Conservation (phyloP, 2,329 filamentous ascomycete genomes). For the Paecilomyces variotii region DNA sequence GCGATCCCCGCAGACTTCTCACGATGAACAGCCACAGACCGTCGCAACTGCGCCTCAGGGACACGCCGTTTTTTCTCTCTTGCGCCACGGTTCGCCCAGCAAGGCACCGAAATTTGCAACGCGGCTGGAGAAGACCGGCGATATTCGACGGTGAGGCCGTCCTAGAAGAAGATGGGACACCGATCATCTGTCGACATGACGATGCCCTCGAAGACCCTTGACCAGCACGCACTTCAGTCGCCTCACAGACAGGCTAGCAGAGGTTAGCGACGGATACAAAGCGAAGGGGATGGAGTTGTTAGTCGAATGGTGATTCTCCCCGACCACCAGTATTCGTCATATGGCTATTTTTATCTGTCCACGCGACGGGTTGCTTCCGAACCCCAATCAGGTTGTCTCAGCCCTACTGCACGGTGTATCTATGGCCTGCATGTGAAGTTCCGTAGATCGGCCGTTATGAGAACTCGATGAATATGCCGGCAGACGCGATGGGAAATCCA, state of each 20-base stretch:
- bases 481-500: background rate
- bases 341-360: background rate
- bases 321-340: background rate
- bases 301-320: background rate
- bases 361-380: background rate
- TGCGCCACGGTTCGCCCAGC: background rate
- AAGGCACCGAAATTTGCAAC: background rate
- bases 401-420: background rate
- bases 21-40: background rate
- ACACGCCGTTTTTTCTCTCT: background rate
- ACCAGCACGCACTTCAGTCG: background rate
- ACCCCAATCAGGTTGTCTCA: background rate
- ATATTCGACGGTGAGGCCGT: background rate
- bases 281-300: background rate
- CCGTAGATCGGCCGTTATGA: background rate
- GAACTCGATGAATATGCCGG: background rate
- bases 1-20: background rate
- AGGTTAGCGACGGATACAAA: background rate
- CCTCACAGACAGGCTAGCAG: background rate
- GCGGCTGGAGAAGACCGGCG: background rate
- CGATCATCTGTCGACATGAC: background rate
- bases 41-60: background rate
- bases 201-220: background rate
- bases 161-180: background rate
- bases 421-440: background rate